Base-by-base conservation (phyloP, 2,329 filamentous ascomycete species). In the Phaeosphaeriaceae sp. region DNA sequence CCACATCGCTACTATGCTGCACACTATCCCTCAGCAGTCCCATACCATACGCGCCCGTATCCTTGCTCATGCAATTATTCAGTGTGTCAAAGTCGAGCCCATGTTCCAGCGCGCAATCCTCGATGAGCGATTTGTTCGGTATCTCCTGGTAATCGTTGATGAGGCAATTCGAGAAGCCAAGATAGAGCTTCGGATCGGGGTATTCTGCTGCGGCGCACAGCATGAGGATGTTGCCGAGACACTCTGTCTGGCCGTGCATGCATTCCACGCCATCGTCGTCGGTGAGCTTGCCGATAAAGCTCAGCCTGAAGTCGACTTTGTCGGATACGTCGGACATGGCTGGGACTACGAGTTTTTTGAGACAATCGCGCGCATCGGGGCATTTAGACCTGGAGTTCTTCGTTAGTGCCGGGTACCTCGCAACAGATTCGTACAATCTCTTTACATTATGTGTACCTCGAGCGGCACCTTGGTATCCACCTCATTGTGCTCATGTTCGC, bases 81-180 rank as follows among this genome's bases (percentile, higher is more conserved):
- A 99, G 79, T 63, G 86, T 84, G 24, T 88, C 84, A 74, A 97
- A 92, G 70, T 95, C 89, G 49, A 98, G 88, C 25, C 92, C 93
- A 72, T 97, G 92, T 79, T 98, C 92, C 51, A 97, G 82, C 2
- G 95, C 92, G 76, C 95, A 99, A 73, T 92, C 88, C 74, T 96
- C 86, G 42, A 97, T 85, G 19, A 97, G 84, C n/a, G 84, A 83
- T 51, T 89, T 86, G 33, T 91, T 83, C 1, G 95, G 94, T 33
- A 99, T 97, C 7, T 88, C 78, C 21, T 82, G 54, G 78, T 93
- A 99, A 61, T 93, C 86, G 62, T 84, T 85, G 21, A 89, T 88
- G 56, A 99, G 80, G 80, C 95, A 99, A 85, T 96, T 95, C 56
- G 92, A 89, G 79, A 98, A 99, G 60, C 94, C 94, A 21, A 99